Base-by-base conservation (phyloP, 257 asterid genomes). In the Plectranthus barbatus region DNA sequence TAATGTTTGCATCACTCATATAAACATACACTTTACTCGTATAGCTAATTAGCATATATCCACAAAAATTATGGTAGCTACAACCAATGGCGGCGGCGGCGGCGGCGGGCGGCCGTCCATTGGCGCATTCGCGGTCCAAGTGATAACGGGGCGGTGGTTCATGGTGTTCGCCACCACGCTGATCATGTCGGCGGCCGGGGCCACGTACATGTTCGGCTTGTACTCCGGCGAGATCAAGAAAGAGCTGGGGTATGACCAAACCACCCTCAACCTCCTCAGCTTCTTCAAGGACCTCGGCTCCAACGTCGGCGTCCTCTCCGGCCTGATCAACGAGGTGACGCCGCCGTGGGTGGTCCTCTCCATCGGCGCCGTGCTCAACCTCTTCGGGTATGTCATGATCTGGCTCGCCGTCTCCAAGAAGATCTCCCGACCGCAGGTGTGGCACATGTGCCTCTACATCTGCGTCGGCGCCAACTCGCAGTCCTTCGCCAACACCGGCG, bases 301-400 rank as follows among this genome's bases (percentile, higher is more conserved):
- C 39, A 88, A 85, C 74, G 91, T 88, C 9, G 96, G 96, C 15
- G 44, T 85, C 55, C 76, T 86, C 17, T 52, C 95, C 23, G 96
- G 96, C 8, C 53, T 88, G 0, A 79, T 88, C 80, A 84, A 80
- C 73, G 96, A 88, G 80, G 89, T 88, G 13, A 83, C 92, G 6
- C 96, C 96, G 6, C 92, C 95, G 4, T 88, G 96, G 96, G 86
- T 86, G 3, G 96, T 88, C 13, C 92, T 88, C 12, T 75, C 82
- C 36, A 80, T 88, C 9, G 96, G 96, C 1, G 82, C 88, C 0
- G 74, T 74, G 4, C 80, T 88, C 13, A 88, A 88, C 69, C 80
- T 88, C 66, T 86, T 77, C 73, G 96, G 96, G 57, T 88, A 88
- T 75, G 79, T 88, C 44, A 86, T 86, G 95, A 84, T 88, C 11